Conservation (phyloP, 2,329 filamentous ascomycete species). For the Beauveria scarabaeidicola region DNA sequence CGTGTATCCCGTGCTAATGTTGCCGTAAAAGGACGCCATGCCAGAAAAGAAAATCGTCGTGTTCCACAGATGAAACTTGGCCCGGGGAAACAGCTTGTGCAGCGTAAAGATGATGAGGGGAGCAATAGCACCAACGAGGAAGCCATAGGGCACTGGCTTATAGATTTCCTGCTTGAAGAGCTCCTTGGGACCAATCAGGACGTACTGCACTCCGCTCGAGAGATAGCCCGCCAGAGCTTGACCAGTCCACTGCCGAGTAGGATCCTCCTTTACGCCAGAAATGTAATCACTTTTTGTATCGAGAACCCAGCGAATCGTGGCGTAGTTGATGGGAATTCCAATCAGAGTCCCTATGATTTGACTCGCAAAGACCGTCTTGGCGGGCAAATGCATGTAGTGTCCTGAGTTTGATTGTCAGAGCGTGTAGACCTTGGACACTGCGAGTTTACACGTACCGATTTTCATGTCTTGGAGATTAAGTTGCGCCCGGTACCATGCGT, state of each 20-base stretch:
- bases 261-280: constrained; percentile 40
- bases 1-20: constrained; percentile 51
- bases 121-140: constrained; percentile 38
- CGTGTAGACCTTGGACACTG: neutral
- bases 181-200: constrained; percentile 43
- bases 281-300: constrained; percentile 48
- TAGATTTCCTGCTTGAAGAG: constrained; percentile 42
- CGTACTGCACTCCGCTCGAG: constrained; percentile 51
- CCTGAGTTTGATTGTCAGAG: constrained; percentile 15
- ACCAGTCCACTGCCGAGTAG: constrained; percentile 53
- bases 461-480: constrained; percentile 54
- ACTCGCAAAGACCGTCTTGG: constrained; percentile 50
- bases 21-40: constrained; percentile 49
- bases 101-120: constrained; percentile 41
- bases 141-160: constrained; percentile 42
- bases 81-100: constrained; percentile 42
- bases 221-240: constrained; percentile 43
- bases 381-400: constrained; percentile 54
- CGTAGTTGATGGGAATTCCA: constrained; percentile 54
- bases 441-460: constrained; percentile 30
- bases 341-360: constrained; percentile 51
- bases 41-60: constrained; percentile 53
- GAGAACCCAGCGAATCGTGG: constrained; percentile 51
- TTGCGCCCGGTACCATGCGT: constrained; percentile 52
- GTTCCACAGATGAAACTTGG: constrained; percentile 50